Evolutionary conservation across 2,329 filamentous ascomycete genomes (phyloP).

Genomic region (Talaromyces sp.): DNA sequence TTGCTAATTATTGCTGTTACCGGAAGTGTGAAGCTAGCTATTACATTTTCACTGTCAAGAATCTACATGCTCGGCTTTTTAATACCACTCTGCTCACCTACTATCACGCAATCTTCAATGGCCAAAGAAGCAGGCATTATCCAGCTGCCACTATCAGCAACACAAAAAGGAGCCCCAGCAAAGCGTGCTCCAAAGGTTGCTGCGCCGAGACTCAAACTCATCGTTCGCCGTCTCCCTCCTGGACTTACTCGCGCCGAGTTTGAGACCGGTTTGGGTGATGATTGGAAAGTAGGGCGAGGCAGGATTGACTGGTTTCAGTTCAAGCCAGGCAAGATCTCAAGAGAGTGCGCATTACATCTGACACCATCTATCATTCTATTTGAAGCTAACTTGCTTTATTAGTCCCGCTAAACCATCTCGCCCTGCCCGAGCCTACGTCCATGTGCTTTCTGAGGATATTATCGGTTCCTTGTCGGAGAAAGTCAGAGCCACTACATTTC

Average conservation of each 20-base stretch:
- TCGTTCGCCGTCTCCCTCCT: constrained; percentile 81
- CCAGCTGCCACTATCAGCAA: constrained; percentile 50
- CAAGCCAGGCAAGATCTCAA: constrained; percentile 72
- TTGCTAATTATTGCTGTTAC: background rate
- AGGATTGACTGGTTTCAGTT: constrained; percentile 83
- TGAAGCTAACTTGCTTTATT: background rate
- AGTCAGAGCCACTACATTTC: constrained; percentile 69
- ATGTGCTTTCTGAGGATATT: constrained; percentile 69
- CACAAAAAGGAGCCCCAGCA: constrained; percentile 40
- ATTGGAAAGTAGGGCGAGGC: constrained; percentile 78
- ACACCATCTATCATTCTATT: constrained; percentile 3
- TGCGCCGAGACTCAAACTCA: constrained; percentile 72
- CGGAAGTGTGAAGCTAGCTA: background rate
- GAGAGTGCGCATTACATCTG: constrained; percentile 61
- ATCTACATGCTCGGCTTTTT: background rate
- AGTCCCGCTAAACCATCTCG: constrained; percentile 82
- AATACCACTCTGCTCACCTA: background rate
- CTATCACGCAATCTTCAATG: constrained; percentile 20
- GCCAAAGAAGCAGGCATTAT: constrained; percentile 53
- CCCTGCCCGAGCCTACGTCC: constrained; percentile 78
- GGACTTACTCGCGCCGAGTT: constrained; percentile 81
- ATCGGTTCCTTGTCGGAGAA: constrained; percentile 66
- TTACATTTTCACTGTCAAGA: no score
- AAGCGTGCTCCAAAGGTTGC: constrained; percentile 50
- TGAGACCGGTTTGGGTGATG: constrained; percentile 65